phyloP scores from a whole-genome alignment of 2,329 filamentous ascomycete species.

The Reticulascus tulasneorum region DNA sequence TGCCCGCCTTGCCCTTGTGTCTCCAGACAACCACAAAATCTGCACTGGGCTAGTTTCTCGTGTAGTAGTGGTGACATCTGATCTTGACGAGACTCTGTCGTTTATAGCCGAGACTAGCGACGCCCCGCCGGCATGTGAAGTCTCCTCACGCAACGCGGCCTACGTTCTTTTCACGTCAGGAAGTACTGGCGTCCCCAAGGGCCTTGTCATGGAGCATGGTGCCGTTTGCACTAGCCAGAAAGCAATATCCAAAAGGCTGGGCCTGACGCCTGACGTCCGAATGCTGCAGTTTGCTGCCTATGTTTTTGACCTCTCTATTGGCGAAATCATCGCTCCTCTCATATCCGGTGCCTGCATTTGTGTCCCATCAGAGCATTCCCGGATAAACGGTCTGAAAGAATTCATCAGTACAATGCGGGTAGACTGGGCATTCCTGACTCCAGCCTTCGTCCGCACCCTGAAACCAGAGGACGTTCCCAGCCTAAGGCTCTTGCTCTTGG shows the following conservation, averaged over 20 bases:
- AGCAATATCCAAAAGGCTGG: not conserved
- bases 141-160: constrained; percentile 8
- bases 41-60: not conserved
- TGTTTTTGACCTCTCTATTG: constrained; percentile 17
- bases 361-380: constrained; percentile 11
- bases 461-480: not conserved
- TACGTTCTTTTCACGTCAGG: constrained; percentile 25
- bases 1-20: constrained; percentile 1
- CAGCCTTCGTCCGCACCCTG: constrained; percentile 10
- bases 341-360: constrained; percentile 3
- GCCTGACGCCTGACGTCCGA: constrained; percentile 15
- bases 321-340: constrained; percentile 12
- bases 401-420: constrained; percentile 4
- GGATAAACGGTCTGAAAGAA: constrained; percentile 15
- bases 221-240: constrained; percentile 16
- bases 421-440: constrained; percentile 13
- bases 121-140: not conserved
- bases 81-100: not conserved
- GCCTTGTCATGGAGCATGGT: constrained; percentile 18
- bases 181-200: constrained; percentile 22
- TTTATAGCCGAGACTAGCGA: not conserved
- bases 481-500: not conserved
- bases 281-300: constrained; percentile 16
- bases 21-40: not conserved
- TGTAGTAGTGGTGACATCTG: not conserved